A percentile compares a stretch with the other conserved stretches of the same genome.
Conservation (phyloP, 306 rosid species). For the barrel medic (Medicago truncatula) region DNA sequence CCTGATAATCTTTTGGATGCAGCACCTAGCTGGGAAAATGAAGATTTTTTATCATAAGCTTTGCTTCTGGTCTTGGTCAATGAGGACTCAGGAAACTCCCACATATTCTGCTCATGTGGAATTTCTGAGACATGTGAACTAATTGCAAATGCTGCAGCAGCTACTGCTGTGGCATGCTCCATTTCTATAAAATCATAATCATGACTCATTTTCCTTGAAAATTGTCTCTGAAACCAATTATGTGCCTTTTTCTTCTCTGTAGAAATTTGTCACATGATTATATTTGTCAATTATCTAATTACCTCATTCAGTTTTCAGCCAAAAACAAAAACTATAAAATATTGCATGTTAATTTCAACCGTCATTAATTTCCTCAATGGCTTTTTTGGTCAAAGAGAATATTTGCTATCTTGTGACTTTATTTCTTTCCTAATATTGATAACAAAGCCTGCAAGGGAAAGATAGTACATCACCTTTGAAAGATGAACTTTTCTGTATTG, state of each 20-base stretch:
- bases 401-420: neutral
- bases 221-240: conserved; percentile 65
- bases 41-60: conserved; percentile 44
- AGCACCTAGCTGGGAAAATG: conserved; percentile 37
- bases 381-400: conserved; percentile 4
- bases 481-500: conserved; percentile 47
- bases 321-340: conserved; percentile 6
- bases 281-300: conserved; percentile 21
- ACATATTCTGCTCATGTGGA: conserved; percentile 22
- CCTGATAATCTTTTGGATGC: conserved; percentile 58
- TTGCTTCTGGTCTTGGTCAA: conserved; percentile 46
- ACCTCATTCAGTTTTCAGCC: neutral
- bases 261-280: conserved; percentile 28
- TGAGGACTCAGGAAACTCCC: conserved; percentile 34
- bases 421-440: too few species aligned
- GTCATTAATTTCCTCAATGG: neutral
- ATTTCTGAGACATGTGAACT: conserved; percentile 46
- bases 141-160: conserved; percentile 78
- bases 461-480: conserved; percentile 54
- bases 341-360: neutral
- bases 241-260: conserved; percentile 62
- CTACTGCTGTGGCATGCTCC: conserved; percentile 70
- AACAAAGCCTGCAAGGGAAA: too few species aligned
- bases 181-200: conserved; percentile 56
- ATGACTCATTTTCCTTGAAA: conserved; percentile 59